These are phyloP conservation scores for Sphaerulina musiva DNA, from an alignment of 2,329 filamentous ascomycete genomes.

Conservation along the genomic window DNA sequence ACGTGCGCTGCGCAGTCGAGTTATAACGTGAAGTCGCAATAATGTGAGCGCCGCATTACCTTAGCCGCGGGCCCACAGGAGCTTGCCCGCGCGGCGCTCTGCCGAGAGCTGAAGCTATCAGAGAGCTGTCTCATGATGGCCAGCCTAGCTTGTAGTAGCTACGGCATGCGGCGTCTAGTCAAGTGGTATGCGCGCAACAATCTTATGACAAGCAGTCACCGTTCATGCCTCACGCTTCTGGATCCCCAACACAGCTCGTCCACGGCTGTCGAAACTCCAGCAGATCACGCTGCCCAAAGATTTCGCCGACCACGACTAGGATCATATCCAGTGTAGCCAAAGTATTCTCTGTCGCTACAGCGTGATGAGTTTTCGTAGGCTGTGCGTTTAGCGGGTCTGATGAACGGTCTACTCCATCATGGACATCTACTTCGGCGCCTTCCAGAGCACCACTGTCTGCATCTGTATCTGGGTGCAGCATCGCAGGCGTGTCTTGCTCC, in stretches of 20 bases:
- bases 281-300: constrained; percentile 83
- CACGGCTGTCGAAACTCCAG: constrained; percentile 57
- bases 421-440: constrained; percentile 31
- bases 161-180: background rate
- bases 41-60: constrained; percentile 3
- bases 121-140: background rate
- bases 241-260: constrained; percentile 7
- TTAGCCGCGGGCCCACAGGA: constrained; percentile 3
- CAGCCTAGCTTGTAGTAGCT: background rate
- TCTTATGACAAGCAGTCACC: background rate
- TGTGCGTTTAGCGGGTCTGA: background rate
- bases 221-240: background rate
- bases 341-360: constrained; percentile 19
- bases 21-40: constrained; percentile 3
- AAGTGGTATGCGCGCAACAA: background rate
- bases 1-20: background rate
- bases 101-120: constrained; percentile 1
- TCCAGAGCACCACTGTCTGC: background rate
- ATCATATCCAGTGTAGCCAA: constrained; percentile 83
- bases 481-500: background rate
- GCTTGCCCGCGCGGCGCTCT: constrained; percentile 3
- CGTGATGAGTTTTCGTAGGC: background rate
- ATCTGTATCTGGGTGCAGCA: background rate
- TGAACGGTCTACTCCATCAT: constrained; percentile 25
- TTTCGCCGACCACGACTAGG: constrained; percentile 76